A percentile compares a stretch with the other conserved stretches of the same genome.
phyloP scores from a whole-genome alignment of 1,284 basidiomycete species.

The Leccinum angustisporum region DNA sequence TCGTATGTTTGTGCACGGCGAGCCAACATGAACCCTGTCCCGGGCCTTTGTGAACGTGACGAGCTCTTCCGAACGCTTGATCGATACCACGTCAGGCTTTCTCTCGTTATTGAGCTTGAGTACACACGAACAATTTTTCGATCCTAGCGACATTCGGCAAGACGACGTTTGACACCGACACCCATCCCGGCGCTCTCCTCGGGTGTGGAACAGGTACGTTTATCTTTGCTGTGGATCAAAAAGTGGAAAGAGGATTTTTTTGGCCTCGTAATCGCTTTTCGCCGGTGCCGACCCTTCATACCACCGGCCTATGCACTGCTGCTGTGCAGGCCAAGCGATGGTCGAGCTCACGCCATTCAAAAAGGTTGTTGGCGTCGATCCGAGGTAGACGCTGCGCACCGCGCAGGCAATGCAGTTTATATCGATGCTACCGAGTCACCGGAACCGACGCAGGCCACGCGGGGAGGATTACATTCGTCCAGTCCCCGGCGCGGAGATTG shows the following conservation, averaged over 20 bases:
- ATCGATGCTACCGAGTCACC: background rate
- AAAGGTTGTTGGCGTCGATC: constrained; percentile 69
- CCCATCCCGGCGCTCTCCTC: constrained; percentile 64
- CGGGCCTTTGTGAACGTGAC: background rate
- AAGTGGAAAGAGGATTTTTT: background rate
- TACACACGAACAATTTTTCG: constrained; percentile 26
- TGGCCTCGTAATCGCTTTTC: background rate
- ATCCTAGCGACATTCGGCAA: constrained; percentile 50
- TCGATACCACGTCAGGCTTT: background rate
- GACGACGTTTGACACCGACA: constrained; percentile 60
- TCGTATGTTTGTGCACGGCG: constrained; percentile 26
- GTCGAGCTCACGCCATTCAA: constrained; percentile 60
- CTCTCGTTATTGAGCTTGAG: background rate
- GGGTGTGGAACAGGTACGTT: constrained; percentile 77
- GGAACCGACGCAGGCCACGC: background rate
- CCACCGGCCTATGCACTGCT: background rate
- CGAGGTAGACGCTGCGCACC: constrained; percentile 66
- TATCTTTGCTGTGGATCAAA: background rate
- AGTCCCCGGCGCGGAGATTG: constrained; percentile 59
- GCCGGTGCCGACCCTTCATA: background rate
- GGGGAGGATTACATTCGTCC: constrained; percentile 44
- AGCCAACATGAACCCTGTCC: background rate
- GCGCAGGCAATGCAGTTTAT: constrained; percentile 18
- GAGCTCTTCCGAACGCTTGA: background rate
- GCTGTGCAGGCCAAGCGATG: constrained; percentile 62